These are phyloP conservation scores for Malus hybrid DNA, from an alignment of 331 rosid species.

Conservation along the genomic window DNA sequence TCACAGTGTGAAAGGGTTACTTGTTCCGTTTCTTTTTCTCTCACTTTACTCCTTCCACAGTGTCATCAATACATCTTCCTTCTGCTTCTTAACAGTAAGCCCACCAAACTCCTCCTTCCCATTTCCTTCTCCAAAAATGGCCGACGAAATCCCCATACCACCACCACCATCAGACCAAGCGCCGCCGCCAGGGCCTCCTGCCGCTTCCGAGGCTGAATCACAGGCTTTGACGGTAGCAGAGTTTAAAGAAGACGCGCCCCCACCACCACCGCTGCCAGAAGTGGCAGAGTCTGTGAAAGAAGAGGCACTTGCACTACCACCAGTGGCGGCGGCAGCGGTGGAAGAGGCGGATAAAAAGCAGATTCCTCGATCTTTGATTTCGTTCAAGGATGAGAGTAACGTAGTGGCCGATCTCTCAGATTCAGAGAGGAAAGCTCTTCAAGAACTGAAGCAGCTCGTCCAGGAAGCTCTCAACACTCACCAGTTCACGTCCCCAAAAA, in stretches of 20 bases:
- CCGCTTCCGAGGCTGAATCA: neutral
- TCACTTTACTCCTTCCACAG: neutral
- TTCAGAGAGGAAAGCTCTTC: constrained; percentile 36
- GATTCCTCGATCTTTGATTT: constrained; percentile 34
- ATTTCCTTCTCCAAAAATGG: neutral
- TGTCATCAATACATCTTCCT: neutral
- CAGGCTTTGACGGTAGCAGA: neutral
- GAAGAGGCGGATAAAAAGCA: neutral
- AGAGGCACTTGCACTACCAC: constrained; percentile 1
- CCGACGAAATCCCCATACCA: constrained; percentile 28
- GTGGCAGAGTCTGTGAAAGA: neutral
- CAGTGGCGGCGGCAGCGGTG: neutral
- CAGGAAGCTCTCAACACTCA: constrained; percentile 25
- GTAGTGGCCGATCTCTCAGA: constrained; percentile 54
- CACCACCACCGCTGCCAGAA: neutral
- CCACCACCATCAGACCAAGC: neutral
- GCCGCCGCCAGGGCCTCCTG: neutral
- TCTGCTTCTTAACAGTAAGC: neutral
- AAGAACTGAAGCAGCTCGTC: constrained; percentile 42
- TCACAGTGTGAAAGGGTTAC: too few relatives aligned
- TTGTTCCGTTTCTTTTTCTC: too few relatives aligned
- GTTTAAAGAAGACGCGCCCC: neutral
- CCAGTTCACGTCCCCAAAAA: constrained; percentile 7
- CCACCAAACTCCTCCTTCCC: neutral
- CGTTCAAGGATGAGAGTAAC: constrained; percentile 87